These are phyloP conservation scores for Zhuliangozyma parablackwelliae DNA, from an alignment of 1,139 yeast species.

Conservation along the genomic window DNA sequence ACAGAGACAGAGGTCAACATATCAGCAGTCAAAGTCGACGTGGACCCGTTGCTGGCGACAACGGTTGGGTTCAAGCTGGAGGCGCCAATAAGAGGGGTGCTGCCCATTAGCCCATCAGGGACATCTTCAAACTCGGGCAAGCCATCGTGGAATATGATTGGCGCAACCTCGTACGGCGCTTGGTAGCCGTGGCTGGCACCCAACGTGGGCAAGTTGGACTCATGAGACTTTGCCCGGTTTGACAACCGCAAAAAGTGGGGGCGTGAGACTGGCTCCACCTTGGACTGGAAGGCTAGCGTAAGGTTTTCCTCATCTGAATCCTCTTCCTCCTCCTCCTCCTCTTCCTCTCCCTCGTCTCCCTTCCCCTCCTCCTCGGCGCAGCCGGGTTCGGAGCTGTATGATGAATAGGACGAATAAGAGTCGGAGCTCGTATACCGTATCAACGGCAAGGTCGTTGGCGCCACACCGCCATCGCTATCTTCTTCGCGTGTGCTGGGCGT, in stretches of 20 bases:
- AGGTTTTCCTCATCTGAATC: slow-evolving; percentile 44
- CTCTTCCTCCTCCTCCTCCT: slow-evolving; percentile 21
- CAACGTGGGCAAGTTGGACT: slow-evolving; percentile 34
- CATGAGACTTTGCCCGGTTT: slow-evolving; percentile 42
- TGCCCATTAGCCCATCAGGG: slow-evolving; percentile 34
- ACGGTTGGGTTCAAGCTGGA: slow-evolving; percentile 10
- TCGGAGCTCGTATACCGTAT: slow-evolving; percentile 3
- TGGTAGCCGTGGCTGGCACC: slow-evolving; percentile 8
- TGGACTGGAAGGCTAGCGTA: slow-evolving; percentile 49
- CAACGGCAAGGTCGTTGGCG: slow-evolving; percentile 15
- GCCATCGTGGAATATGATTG: slow-evolving; percentile 24
- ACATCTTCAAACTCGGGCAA: slow-evolving; percentile 41
- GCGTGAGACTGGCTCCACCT: slow-evolving; percentile 31
- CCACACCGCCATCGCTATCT: slow-evolving; percentile 17
- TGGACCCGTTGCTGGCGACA: slow-evolving; percentile 16
- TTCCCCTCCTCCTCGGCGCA: slow-evolving; percentile 8
- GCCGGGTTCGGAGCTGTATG: slow-evolving; percentile 8
- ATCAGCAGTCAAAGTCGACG: slow-evolving; percentile 18
- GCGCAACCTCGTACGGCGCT: slow-evolving; percentile 18
- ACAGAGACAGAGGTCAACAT: background rate
- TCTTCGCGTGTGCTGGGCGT: no score
- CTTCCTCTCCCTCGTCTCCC: slow-evolving; percentile 23
- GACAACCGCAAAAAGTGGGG: slow-evolving; percentile 34
- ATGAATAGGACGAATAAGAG: slow-evolving; percentile 9
- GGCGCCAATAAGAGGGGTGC: slow-evolving; percentile 14